Evolutionary conservation across 208 protist species (phyloP).

Genomic region (Leishmania lainsoni): DNA sequence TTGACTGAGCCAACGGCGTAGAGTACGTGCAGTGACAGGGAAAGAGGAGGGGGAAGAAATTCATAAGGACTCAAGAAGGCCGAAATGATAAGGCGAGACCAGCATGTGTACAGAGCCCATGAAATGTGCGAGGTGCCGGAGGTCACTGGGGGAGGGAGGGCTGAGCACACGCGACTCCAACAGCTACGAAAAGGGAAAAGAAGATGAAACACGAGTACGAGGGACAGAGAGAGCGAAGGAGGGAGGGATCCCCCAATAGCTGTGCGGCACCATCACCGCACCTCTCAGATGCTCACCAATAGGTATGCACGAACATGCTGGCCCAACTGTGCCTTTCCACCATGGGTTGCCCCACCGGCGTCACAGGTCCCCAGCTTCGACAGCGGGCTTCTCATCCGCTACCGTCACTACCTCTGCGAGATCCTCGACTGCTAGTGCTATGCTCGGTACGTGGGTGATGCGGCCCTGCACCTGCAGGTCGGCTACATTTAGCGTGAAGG

Average conservation of each 20-base stretch:
- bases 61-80: background rate
- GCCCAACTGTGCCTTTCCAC: background rate
- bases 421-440: conserved; percentile 13
- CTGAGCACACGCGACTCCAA: background rate
- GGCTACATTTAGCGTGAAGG: conserved; percentile 46
- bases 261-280: background rate
- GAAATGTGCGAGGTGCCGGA: background rate
- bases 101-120: background rate
- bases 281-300: background rate
- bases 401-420: background rate
- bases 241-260: background rate
- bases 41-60: background rate
- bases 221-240: background rate
- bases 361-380: conserved; percentile 11
- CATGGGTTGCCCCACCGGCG: too few species aligned
- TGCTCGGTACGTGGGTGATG: conserved; percentile 9
- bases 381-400: background rate
- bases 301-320: background rate
- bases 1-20: background rate
- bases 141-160: background rate
- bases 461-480: conserved; percentile 12
- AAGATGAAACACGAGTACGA: background rate
- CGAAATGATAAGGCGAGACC: background rate
- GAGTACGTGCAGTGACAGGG: background rate
- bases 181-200: background rate